Conservation (phyloP, 2,329 filamentous ascomycete species). For the Fusarium ambrosium region DNA sequence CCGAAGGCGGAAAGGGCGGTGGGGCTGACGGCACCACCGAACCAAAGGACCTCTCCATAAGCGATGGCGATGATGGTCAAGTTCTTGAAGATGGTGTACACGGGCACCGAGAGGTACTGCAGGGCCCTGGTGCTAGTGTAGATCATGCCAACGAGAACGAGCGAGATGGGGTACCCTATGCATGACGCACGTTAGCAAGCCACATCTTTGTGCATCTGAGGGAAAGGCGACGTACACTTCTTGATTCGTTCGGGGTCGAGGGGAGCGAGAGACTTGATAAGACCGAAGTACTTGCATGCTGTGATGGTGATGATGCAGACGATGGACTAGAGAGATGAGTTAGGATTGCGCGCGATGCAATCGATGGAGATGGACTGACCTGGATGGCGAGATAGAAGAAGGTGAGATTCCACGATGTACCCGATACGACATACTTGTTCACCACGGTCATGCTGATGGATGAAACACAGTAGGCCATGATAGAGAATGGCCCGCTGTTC, state of each 20-base stretch:
- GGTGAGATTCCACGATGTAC: conserved; percentile 91
- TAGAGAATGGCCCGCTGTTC: conserved; percentile 83
- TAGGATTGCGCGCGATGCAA: conserved; percentile 11
- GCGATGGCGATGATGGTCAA: conserved; percentile 98
- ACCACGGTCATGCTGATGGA: conserved; percentile 99
- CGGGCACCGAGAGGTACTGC: conserved; percentile 95
- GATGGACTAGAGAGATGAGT: conserved; percentile 72
- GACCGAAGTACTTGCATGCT: conserved; percentile 80
- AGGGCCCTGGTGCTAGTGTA: conserved; percentile 97
- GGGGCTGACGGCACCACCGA: conserved; percentile 89
- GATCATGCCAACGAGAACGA: conserved; percentile 98
- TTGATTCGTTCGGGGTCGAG: conserved; percentile 92
- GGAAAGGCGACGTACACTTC: conserved; percentile 76
- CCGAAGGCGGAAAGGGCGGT: conserved; percentile 94
- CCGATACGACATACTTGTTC: conserved; percentile 98
- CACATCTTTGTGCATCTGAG: background rate
- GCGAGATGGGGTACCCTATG: conserved; percentile 95
- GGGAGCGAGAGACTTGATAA: conserved; percentile 84
- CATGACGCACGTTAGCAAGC: background rate
- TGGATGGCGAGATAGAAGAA: conserved; percentile 95
- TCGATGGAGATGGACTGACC: conserved; percentile 67
- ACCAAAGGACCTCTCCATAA: conserved; percentile 98
- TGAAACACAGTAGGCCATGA: conserved; percentile 90
- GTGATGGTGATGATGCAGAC: conserved; percentile 91
- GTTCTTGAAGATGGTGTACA: conserved; percentile 99